Base-by-base conservation (phyloP, 805 yeast genomes). In the Schwanniomyces occidentalis region DNA sequence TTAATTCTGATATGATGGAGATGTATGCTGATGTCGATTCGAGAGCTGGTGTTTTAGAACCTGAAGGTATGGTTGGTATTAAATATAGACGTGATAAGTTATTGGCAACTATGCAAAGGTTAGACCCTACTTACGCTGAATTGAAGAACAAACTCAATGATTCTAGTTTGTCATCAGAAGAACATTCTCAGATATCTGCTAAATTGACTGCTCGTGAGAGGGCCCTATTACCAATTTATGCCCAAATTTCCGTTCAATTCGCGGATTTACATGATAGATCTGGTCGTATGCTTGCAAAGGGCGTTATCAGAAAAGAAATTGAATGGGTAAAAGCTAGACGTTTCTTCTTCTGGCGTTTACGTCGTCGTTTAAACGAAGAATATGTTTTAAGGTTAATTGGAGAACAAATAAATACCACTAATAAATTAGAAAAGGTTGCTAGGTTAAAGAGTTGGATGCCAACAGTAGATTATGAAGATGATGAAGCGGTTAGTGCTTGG, bases 21-120 rank as follows among this genome's bases (percentile, higher is more conserved):
- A 91, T 93, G 97, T 93, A 91, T 54, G 98, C 98, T 15, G 99
- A 95, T 63, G 83, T 78, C 32, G 93, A 93, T 35, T 76, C 98
- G 8, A 80, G 99, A 62, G 99, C 89, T 25, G 98, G 99, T 80
- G 96, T 93, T 40, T 74, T 95, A 59, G 99, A 93, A 69, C 98
- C 99, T 34, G 96, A 91, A 59, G 99, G 98, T 63, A 88, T 93
- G 90, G 99, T 95, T 56, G 96, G 98, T 61, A 88, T 93, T 69
- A 93, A 93, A 69, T 93, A 85, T 76, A 84, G 96, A 67, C 85
- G 95, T 54, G 96, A 89, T 60, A 90, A 89, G 68, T 72, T 95
- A 48, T 66, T 89, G 43, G 78, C 79, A n/a, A 88, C 96, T 32
- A 95, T 93, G 95, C 76, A 77, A 45, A 82, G 99, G 65, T 73